Percentiles rank a stretch among this genome's conserved stretches.
These are phyloP conservation scores for Cadophora sp. DNA, from an alignment of 2,329 filamentous ascomycete genomes.

Conservation along the genomic window DNA sequence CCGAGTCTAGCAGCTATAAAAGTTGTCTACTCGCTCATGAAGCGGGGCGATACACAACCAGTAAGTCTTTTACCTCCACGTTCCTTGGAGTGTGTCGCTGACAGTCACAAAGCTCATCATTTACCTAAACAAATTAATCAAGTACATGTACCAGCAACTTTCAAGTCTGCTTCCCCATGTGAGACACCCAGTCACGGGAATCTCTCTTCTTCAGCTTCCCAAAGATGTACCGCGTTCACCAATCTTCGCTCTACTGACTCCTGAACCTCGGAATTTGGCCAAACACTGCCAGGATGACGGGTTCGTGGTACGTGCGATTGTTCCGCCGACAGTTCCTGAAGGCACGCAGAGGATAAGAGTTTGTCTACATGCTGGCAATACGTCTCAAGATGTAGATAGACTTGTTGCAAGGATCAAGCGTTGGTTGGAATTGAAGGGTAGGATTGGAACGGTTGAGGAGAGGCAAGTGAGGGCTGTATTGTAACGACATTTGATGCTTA, in stretches of 20 bases:
- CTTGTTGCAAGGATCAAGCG: slow-evolving; percentile 45
- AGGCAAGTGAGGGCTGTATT: slow-evolving; percentile 22
- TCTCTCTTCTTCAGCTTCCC: slow-evolving; percentile 36
- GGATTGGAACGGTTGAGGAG: background rate
- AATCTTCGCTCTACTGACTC: slow-evolving; percentile 68
- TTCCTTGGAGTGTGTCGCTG: background rate
- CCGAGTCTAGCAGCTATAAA: slow-evolving; percentile 50
- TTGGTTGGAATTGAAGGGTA: slow-evolving; percentile 33
- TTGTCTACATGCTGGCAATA: slow-evolving; percentile 73
- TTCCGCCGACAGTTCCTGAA: slow-evolving; percentile 70
- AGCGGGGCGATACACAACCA: slow-evolving; percentile 53
- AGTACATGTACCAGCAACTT: slow-evolving; percentile 53
- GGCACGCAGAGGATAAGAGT: slow-evolving; percentile 70
- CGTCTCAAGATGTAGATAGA: slow-evolving; percentile 59
- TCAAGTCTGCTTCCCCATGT: slow-evolving; percentile 42
- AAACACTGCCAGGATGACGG: slow-evolving; percentile 63
- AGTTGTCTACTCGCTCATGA: slow-evolving; percentile 55
- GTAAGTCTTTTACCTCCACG: slow-evolving; percentile 41
- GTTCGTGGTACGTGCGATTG: slow-evolving; percentile 68
- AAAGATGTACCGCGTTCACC: slow-evolving; percentile 58
- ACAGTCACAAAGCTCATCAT: slow-evolving; percentile 41
- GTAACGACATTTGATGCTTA: slow-evolving; percentile 17
- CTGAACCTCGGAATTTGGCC: slow-evolving; percentile 63
- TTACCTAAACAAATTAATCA: slow-evolving; percentile 54
- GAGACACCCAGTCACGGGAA: slow-evolving; percentile 22